Evolutionary conservation across 257 asterid genomes (phyloP), one percentile per base, ranked within the genome.

Genomic region (Echium plantagineum): DNA sequence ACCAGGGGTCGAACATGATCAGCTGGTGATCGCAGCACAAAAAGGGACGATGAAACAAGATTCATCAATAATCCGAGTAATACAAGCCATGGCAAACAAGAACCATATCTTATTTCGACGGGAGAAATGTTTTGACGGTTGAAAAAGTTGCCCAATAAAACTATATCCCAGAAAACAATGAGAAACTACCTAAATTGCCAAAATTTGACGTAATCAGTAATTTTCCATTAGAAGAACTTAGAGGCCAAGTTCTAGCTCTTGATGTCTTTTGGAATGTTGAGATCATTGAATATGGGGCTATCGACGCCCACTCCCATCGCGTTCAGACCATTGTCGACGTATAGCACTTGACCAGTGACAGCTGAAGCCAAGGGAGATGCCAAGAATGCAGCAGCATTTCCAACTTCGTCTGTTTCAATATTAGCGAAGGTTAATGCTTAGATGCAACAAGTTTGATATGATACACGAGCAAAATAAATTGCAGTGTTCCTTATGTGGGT

Each of bases 251-350:
- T 68, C 67, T 66, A 79, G 63, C 76, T 72, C 73, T 80, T 71
- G 46, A 63, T 63, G 74, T 78, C 78, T 68, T 74, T 77, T 58
- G 93, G 89, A 65, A 83, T 76, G 69, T 79, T 72, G 35, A 86
- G 93, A 63, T 80, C 85, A 35, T 21, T 21, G 55, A 86, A 86
- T 1, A 75, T 81, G 0, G 94, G 95, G 80, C 95, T 87, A 66
- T 87, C 95, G 24, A 80, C 86, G 55, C 94, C 94, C 52, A 87
- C 95, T 63, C 90, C 95, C 95, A 87, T 87, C 0, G 95, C 89
- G 22, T 84, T 82, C 24, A 87, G 86, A 22, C 95, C 95, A 38
- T 84, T 84, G 72, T 87, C 95, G 3, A 83, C 95, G 20, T 82
- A 87, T 55, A 84, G 70, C 7, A 83, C 90, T 19, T 94, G 78